Evolutionary conservation across 1,284 basidiomycete species (phyloP).

Genomic region (Sporisorium reilianum): DNA sequence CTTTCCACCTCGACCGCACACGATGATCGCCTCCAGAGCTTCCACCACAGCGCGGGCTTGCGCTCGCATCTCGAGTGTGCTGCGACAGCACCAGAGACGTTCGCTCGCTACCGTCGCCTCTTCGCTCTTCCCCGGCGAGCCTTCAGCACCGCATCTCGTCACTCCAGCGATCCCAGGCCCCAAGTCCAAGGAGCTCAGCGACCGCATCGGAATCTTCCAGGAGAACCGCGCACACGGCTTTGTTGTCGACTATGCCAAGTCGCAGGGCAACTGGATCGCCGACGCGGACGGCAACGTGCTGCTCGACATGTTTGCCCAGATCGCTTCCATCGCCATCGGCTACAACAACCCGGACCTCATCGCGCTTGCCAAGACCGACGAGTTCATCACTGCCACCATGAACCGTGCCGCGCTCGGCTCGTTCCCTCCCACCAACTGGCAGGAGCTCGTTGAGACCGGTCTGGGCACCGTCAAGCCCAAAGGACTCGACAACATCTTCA

Average conservation of each 20-base stretch:
- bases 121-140: constrained; percentile 63
- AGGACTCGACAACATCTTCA: constrained; percentile 72
- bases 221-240: constrained; percentile 71
- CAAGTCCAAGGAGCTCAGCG: constrained; percentile 57
- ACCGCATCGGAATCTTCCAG: constrained; percentile 69
- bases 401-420: constrained; percentile 74
- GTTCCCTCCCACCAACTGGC: constrained; percentile 73
- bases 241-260: constrained; percentile 70
- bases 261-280: constrained; percentile 70
- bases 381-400: constrained; percentile 70
- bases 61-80: constrained; percentile 13
- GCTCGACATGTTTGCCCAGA: constrained; percentile 74
- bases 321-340: constrained; percentile 68
- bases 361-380: constrained; percentile 66
- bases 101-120: constrained; percentile 31
- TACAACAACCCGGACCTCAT: constrained; percentile 73
- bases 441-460: constrained; percentile 71
- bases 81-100: constrained; percentile 28
- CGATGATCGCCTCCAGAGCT: constrained; percentile 32
- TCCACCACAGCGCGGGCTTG: constrained; percentile 15
- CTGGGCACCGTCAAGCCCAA: constrained; percentile 72
- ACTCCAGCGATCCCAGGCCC: constrained; percentile 67
- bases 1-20: not conserved
- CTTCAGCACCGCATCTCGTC: constrained; percentile 52
- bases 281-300: constrained; percentile 74